Conservation (phyloP, 306 rosid genomes). For the Vicia villosa region DNA sequence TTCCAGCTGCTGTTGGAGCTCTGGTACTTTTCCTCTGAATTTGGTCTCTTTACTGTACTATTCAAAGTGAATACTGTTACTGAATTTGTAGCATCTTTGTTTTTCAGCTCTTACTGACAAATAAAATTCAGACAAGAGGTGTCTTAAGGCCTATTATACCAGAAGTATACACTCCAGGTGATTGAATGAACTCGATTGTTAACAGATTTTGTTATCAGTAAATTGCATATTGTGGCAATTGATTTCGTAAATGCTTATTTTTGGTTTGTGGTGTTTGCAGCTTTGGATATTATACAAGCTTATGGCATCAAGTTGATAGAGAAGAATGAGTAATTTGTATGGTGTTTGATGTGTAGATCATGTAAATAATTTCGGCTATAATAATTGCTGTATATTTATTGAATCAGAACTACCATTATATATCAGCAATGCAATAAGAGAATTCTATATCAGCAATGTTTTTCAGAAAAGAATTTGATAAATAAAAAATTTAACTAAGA, state of each 20-base stretch:
- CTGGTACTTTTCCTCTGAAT: slow-evolving; percentile 54
- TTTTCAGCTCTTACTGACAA: slow-evolving; percentile 78
- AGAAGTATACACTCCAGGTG: slow-evolving; percentile 89
- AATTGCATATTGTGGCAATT: not conserved
- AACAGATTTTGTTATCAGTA: not conserved
- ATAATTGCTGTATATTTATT: slow-evolving; percentile 15
- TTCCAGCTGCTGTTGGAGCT: slow-evolving; percentile 89
- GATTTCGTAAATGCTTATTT: slow-evolving; percentile 23
- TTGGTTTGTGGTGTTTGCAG: slow-evolving; percentile 52
- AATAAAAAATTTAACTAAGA: no score
- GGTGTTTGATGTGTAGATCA: slow-evolving; percentile 7
- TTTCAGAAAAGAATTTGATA: not conserved
- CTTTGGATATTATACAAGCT: slow-evolving; percentile 72
- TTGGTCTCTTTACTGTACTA: slow-evolving; percentile 11
- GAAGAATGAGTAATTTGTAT: slow-evolving; percentile 53
- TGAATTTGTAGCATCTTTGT: slow-evolving; percentile 16
- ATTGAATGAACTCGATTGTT: no score
- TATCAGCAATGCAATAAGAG: not conserved
- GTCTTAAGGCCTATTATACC: slow-evolving; percentile 77
- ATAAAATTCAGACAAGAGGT: slow-evolving; percentile 90
- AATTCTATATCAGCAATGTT: not conserved
- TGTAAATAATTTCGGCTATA: slow-evolving; percentile 10
- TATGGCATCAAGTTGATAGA: slow-evolving; percentile 85
- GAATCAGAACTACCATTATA: slow-evolving; percentile 19
- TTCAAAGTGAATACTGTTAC: slow-evolving; percentile 15